Conservation (phyloP, 371 early-diverging fungal species). For the Mortierella polycephala region DNA sequence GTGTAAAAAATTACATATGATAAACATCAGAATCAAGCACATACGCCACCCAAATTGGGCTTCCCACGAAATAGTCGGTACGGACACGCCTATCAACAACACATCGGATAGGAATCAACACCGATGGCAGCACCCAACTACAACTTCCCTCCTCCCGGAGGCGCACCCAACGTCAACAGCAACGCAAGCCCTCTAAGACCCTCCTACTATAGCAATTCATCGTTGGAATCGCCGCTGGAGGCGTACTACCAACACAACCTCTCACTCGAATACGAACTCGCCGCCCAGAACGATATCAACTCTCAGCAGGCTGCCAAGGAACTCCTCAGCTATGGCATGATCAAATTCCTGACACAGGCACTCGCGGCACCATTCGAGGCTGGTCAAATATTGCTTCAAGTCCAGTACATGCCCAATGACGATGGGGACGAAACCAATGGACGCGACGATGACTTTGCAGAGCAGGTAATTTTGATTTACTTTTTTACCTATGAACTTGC, state of each 20-base stretch:
- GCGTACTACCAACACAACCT: slow-evolving; percentile 25
- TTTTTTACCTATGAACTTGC: too few species aligned
- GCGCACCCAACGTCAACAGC: slow-evolving; percentile 43
- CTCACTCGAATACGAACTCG: slow-evolving; percentile 24
- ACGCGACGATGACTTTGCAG: slow-evolving; percentile 30
- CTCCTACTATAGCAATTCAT: slow-evolving; percentile 20
- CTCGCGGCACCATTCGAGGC: slow-evolving; percentile 80
- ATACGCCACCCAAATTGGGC: slow-evolving; percentile 1
- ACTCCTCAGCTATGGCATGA: slow-evolving; percentile 68
- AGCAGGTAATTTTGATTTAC: slow-evolving; percentile 23
- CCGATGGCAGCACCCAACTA: slow-evolving; percentile 15
- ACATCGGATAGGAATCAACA: background rate
- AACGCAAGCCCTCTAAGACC: slow-evolving; percentile 47
- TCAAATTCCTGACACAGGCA: slow-evolving; percentile 74
- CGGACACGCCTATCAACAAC: too few species aligned
- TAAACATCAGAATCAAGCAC: background rate
- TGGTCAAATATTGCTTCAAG: slow-evolving; percentile 81
- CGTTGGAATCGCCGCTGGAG: slow-evolving; percentile 35
- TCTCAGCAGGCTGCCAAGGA: slow-evolving; percentile 47
- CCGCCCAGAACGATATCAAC: slow-evolving; percentile 5
- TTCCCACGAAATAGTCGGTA: too few species aligned
- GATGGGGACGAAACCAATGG: slow-evolving; percentile 50
- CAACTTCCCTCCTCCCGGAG: slow-evolving; percentile 41
- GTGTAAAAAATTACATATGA: background rate
- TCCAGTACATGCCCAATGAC: slow-evolving; percentile 79